A percentile compares a stretch with the other conserved stretches of the same genome.
Conservation (phyloP, 306 rosid genomes). For the Quercus engelmannii region DNA sequence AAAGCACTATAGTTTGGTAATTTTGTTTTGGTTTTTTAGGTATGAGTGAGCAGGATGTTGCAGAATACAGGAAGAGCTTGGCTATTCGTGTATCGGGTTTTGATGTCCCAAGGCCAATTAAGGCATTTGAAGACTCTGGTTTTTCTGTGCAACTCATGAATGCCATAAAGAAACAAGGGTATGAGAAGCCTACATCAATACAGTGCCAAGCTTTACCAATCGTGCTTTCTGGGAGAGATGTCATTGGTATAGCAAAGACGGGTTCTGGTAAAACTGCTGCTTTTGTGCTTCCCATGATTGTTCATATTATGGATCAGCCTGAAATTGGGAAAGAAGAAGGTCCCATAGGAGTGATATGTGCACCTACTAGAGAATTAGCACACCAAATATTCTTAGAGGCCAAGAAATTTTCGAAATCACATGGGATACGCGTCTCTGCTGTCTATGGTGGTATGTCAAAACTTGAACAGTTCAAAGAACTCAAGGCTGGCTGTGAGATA, state of each 20-base stretch:
- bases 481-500: conserved; percentile 96
- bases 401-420: conserved; percentile 79
- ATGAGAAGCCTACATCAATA: conserved; percentile 86
- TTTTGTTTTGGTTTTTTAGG: conserved; percentile 38
- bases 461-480: conserved; percentile 94
- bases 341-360: conserved; percentile 97
- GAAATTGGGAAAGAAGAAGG: conserved; percentile 97
- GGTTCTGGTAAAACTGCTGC: conserved; percentile 99
- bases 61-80: conserved; percentile 75
- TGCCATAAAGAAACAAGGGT: conserved; percentile 86
- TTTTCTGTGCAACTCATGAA: conserved; percentile 79
- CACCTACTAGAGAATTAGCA: conserved; percentile 94
- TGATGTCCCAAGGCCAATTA: conserved; percentile 85
- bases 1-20: not conserved
- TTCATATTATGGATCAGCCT: conserved; percentile 97
- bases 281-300: conserved; percentile 97
- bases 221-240: conserved; percentile 88
- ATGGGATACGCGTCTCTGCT: conserved; percentile 80
- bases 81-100: conserved; percentile 89
- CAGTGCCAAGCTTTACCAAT: conserved; percentile 90
- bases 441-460: conserved; percentile 99
- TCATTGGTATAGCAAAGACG: conserved; percentile 94
- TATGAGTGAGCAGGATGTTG: conserved; percentile 84
- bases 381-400: conserved; percentile 88
- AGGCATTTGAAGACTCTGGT: conserved; percentile 77